Evolutionary conservation across 1,284 basidiomycete species (phyloP), one percentile per base, ranked within the genome.

Genomic region (Abortiporus biennis): DNA sequence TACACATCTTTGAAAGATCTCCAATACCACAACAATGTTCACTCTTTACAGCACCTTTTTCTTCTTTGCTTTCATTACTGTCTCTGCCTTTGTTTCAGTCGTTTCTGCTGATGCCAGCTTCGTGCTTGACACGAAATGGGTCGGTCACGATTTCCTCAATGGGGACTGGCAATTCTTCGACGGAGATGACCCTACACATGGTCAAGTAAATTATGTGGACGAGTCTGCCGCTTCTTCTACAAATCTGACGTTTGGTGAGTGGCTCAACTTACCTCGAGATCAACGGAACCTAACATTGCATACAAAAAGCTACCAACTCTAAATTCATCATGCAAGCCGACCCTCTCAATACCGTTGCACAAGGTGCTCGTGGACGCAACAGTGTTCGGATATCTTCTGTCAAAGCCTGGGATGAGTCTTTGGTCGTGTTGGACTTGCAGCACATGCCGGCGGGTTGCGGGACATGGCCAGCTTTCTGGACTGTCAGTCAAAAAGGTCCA

Each of bases 381-480:
- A 75, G 72, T 48, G 55, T 74, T 39, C 65, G 75, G 32, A 74
- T 78, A 38, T 57, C 53, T 6, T 76, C 75, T 3, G 51, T 62
- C n/a, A 46, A 48, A 2, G 56, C 65, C 1, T 76, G 68, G 46
- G 57, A 53, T 15, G 70, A 76, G 16, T 62, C 67, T 4, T 44
- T 77, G 8, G 51, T 71, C 19, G 62, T 78, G 5, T 59, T 77
- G 20, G 72, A 78, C 45, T 38, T 78, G 17, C 42, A 51, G 19
- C 76, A 78, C 53, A 78, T 78, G 71, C 76, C 76, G 0, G 53
- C 59, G 35, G 74, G 74, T 3, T 77, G 74, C 47, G 59, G 55
- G 6, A 74, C 73, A 11, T 82, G 80, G 80, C 80, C 80, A 3
- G 79, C 79, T 6, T 81, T 72, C 51, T 83, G 80, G 80, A 78